Evolutionary conservation across 495 filamentous ascomycete species (phyloP).

Genomic region (Cudoniella acicularis): DNA sequence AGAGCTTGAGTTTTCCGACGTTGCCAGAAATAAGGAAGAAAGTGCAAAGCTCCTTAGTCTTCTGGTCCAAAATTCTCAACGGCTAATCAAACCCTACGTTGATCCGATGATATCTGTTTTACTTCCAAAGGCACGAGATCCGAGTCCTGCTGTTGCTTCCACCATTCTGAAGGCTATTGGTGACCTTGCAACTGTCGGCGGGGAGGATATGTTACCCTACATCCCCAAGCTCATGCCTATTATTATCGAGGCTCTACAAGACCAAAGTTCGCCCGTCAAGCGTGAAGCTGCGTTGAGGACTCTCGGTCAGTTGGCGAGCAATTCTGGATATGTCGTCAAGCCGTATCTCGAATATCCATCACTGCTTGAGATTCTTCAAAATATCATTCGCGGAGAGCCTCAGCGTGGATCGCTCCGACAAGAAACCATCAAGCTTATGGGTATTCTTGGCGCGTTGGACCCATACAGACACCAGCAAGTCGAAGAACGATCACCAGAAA

Average conservation of each 20-base stretch:
- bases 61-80: constrained; percentile 85
- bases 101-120: constrained; percentile 90
- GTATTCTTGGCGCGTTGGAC: constrained; percentile 92
- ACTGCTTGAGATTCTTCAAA: constrained; percentile 84
- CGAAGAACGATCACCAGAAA: constrained; percentile 59
- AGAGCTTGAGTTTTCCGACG: constrained; percentile 93
- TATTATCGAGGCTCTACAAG: constrained; percentile 87
- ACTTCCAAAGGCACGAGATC: constrained; percentile 80
- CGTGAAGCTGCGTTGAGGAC: constrained; percentile 88
- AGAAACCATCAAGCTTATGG: constrained; percentile 93
- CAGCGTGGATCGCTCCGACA: constrained; percentile 75
- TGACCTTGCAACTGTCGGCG: constrained; percentile 88
- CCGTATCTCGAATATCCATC: constrained; percentile 94
- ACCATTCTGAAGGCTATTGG: constrained; percentile 92
- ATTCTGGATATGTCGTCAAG: constrained; percentile 95
- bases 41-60: constrained; percentile 89
- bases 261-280: constrained; percentile 82
- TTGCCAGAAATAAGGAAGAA: constrained; percentile 89
- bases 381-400: constrained; percentile 86
- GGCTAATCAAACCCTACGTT: constrained; percentile 90
- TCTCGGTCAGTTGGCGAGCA: constrained; percentile 87
- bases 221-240: constrained; percentile 89
- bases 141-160: constrained; percentile 80
- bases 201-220: constrained; percentile 83
- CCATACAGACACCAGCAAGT: constrained; percentile 90